These are phyloP conservation scores for Parsonsia alboflavescens DNA, from an alignment of 257 asterid genomes.

Conservation along the genomic window DNA sequence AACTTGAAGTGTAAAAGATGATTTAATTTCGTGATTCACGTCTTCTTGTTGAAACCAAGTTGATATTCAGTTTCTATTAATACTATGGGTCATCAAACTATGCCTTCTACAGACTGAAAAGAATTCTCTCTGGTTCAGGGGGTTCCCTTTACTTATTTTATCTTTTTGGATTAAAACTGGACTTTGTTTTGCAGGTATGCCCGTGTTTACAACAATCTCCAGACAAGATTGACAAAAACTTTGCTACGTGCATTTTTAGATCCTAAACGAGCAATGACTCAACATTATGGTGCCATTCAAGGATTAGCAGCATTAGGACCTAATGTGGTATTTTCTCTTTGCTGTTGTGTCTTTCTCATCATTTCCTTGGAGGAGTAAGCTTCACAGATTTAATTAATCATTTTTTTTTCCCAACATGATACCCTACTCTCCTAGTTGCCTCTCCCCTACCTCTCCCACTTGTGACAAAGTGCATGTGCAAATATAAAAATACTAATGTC, in stretches of 20 bases:
- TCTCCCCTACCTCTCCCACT: neutral
- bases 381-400: neutral
- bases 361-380: neutral
- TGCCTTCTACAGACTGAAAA: neutral
- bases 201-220: slow-evolving; percentile 76
- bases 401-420: neutral
- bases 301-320: slow-evolving; percentile 93
- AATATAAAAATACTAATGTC: neutral
- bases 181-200: slow-evolving; percentile 60
- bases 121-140: neutral
- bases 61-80: neutral
- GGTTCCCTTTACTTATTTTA: neutral
- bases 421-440: neutral
- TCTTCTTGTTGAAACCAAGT: neutral
- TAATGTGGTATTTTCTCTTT: slow-evolving; percentile 57
- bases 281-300: slow-evolving; percentile 96
- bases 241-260: slow-evolving; percentile 74
- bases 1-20: neutral
- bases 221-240: slow-evolving; percentile 78
- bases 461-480: neutral
- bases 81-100: neutral
- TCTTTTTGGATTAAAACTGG: neutral
- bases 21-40: neutral
- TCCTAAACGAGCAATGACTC: slow-evolving; percentile 73
- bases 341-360: neutral